A percentile compares a stretch with the other conserved stretches of the same genome.
Conservation (phyloP, 2,329 filamentous ascomycete species). For the Gliomastix tumulicola region DNA sequence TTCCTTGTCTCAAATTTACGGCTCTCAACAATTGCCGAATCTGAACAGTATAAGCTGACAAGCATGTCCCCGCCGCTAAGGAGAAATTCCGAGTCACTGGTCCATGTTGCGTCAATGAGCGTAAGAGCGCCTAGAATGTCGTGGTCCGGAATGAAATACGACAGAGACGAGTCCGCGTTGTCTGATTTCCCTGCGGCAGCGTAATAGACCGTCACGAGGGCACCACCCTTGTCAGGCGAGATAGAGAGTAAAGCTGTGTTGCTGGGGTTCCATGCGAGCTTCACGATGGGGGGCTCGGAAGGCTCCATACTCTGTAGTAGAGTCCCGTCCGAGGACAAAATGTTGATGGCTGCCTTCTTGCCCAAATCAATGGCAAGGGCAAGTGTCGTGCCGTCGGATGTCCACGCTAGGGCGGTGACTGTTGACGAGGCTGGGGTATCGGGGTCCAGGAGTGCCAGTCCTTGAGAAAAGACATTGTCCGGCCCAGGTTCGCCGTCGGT, state of each 20-base stretch:
- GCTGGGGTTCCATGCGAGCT: slow-evolving; percentile 53
- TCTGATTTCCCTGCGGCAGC: slow-evolving; percentile 9
- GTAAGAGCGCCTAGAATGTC: slow-evolving; percentile 41
- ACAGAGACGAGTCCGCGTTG: slow-evolving; percentile 24
- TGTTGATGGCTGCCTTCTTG: slow-evolving; percentile 42
- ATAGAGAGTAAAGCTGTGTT: slow-evolving; percentile 50
- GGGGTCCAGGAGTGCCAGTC: slow-evolving; percentile 41
- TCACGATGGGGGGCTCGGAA: slow-evolving; percentile 54
- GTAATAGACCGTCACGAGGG: slow-evolving; percentile 49
- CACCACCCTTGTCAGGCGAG: slow-evolving; percentile 45
- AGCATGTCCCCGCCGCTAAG: slow-evolving; percentile 51
- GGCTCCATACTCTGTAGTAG: slow-evolving; percentile 47
- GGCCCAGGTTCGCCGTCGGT: slow-evolving; percentile 28
- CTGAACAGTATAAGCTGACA: slow-evolving; percentile 37
- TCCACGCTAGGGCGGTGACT: slow-evolving; percentile 56
- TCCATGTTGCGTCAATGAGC: slow-evolving; percentile 54
- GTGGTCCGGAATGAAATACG: slow-evolving; percentile 41
- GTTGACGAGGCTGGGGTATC: slow-evolving; percentile 43
- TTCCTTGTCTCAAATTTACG: slow-evolving; percentile 45
- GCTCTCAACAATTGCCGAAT: slow-evolving; percentile 34
- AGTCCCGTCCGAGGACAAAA: slow-evolving; percentile 48
- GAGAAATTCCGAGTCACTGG: slow-evolving; percentile 49
- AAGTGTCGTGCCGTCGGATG: slow-evolving; percentile 45
- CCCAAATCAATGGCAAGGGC: slow-evolving; percentile 52
- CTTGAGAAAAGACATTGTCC: slow-evolving; percentile 31